Base-by-base conservation (phyloP, 208 protist species). In the Acanthamoeba healyi region DNA sequence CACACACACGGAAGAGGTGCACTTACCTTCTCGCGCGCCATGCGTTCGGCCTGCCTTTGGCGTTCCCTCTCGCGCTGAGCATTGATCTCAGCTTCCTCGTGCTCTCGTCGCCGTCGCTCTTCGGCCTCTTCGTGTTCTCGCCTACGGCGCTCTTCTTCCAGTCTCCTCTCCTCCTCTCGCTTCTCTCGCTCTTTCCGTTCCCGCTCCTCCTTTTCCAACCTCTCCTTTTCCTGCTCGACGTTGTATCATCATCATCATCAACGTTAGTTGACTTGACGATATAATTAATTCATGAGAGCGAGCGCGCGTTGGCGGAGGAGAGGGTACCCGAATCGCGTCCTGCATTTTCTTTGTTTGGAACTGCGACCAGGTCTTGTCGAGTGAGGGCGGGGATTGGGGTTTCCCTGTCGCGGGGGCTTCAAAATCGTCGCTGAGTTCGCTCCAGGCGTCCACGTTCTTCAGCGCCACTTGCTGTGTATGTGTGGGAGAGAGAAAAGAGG, bases 321-420 rank as follows among this genome's bases (percentile, higher is more conserved):
- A 24, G 15, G 3, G 63, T 77, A 77, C 67, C 32, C 67, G 3
- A 44, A 77, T 87, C 42, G 40, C 49, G 26, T 87, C 49, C 46
- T 44, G 24, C 79, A 87, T 87, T 29, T 87, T 87, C 32, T 61
- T 51, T 2, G 79, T 87, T 36, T 87, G 79, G 29, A 87, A 87
- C n/a, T 51, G 46, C 7, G 79, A 87, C 79, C 79, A 87, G 46
- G 79, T 87, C 49, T 87, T 87, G 79, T 87, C 79, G 6, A 77
- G 67, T 6, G 67, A 77, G 22, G 67, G 67, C 4, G 67, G 67
- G 5, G 67, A 77, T 32, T 77, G 67, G 15, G 67, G 67, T 36
- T 77, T 77, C 0, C 17, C 38, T n/a, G 67, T 77, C n/a, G 61
- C 61, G 29, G 67, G 29, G 19, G 67, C 29, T 77, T 77, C 67